phyloP scores from a whole-genome alignment of 1,139 yeast species.

The Nematodospora anomalae region DNA sequence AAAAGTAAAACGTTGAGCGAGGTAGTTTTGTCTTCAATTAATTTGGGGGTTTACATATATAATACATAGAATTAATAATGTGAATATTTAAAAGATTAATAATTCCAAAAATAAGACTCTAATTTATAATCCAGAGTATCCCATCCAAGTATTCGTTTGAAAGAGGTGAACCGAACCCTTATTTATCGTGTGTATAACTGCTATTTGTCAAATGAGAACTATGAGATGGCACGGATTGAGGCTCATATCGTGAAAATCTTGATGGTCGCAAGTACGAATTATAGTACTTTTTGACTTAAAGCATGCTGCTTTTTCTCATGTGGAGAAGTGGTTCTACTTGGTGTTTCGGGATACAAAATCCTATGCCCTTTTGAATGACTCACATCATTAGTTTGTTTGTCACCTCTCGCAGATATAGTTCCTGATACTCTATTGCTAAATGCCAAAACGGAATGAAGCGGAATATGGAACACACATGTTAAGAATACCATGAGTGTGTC shows the following conservation, averaged over 20 bases:
- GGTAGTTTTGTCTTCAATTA: too few relatives aligned
- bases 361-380: neutral
- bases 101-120: too few relatives aligned
- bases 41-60: neutral
- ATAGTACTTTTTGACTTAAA: slow-evolving; percentile 7
- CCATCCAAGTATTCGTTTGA: neutral
- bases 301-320: neutral
- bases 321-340: neutral
- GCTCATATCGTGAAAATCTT: slow-evolving; percentile 5
- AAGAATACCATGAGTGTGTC: slow-evolving; percentile 29
- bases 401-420: neutral
- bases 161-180: neutral
- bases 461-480: slow-evolving; percentile 20
- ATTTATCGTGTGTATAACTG: neutral
- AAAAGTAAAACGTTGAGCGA: slow-evolving; percentile 20
- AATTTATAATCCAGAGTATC: too few relatives aligned
- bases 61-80: too few relatives aligned
- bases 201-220: neutral
- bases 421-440: slow-evolving; percentile 21
- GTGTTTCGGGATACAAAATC: neutral
- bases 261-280: slow-evolving; percentile 12
- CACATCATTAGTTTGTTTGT: neutral
- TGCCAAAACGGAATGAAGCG: slow-evolving; percentile 29
- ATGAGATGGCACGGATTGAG: neutral
- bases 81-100: too few relatives aligned